Conservation (phyloP, 176 grass and related monocot species). For the Zizania latifolia region DNA sequence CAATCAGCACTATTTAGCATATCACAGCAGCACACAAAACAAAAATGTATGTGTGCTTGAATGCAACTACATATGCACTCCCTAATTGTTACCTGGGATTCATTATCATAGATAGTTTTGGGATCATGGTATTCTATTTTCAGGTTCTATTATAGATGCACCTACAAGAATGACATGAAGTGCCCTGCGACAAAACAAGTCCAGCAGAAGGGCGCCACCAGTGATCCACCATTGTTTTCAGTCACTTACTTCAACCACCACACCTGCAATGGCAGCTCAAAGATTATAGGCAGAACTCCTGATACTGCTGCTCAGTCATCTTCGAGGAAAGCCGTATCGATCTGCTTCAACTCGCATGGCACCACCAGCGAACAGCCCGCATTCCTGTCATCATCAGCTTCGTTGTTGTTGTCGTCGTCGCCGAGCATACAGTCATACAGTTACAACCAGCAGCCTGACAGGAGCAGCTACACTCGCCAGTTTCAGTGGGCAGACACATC, state of each 20-base stretch:
- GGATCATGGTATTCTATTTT: not conserved
- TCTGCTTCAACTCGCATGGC: slow-evolving; percentile 24
- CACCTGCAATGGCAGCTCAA: slow-evolving; percentile 39
- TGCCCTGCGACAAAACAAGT: slow-evolving; percentile 57
- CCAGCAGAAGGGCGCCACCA: slow-evolving; percentile 44
- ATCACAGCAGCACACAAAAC: not conserved
- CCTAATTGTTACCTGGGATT: not conserved
- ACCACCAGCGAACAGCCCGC: not conserved
- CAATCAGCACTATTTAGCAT: not conserved
- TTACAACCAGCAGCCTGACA: slow-evolving; percentile 16
- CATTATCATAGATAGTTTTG: not conserved
- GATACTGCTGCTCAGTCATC: not conserved
- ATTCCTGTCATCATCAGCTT: slow-evolving; percentile 5
- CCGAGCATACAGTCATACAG: not conserved
- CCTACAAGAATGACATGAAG: slow-evolving; percentile 56
- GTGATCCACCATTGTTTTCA: slow-evolving; percentile 35
- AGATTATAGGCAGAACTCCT: not conserved
- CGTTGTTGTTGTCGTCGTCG: not conserved
- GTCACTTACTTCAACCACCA: slow-evolving; percentile 53
- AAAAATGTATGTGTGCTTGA: not conserved
- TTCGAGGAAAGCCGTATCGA: slow-evolving; percentile 15
- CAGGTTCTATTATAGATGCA: slow-evolving; percentile 68
- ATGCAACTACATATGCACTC: not conserved
- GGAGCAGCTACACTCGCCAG: not conserved
- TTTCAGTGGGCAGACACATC: slow-evolving; percentile 23